These are phyloP conservation scores for Salpingoeca rosetta DNA, from an alignment of 78 protist species.

Conservation along the genomic window DNA sequence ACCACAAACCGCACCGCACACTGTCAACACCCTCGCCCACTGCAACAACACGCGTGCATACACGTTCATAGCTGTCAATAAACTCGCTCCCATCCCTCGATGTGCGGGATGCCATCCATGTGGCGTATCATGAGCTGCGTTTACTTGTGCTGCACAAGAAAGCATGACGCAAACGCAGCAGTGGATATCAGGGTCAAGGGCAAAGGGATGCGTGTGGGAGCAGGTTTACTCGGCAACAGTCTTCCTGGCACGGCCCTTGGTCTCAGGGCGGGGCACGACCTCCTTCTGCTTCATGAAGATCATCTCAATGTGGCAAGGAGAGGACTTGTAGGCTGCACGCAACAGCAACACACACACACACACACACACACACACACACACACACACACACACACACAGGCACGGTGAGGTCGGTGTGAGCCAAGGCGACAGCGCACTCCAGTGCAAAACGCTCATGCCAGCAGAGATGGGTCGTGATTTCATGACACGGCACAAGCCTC, in stretches of 20 bases:
- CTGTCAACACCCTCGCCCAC: too few species aligned
- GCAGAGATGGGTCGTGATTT: neutral
- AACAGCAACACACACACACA: too few species aligned
- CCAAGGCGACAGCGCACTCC: neutral
- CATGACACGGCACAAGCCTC: neutral
- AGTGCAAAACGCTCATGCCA: neutral
- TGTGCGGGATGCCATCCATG: too few species aligned
- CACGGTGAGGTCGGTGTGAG: neutral
- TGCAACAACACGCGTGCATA: neutral
- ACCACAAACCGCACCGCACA: too few species aligned
- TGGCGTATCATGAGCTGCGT: too few species aligned
- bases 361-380: neutral
- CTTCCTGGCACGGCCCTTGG: neutral
- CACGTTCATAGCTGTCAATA: neutral
- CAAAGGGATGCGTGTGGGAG: neutral
- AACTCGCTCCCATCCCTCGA: too few species aligned
- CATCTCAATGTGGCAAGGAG: slow-evolving; percentile 87
- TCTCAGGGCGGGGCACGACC: slow-evolving; percentile 45
- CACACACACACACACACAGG: neutral
- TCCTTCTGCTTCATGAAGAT: slow-evolving; percentile 43
- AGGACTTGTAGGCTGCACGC: slow-evolving; percentile 61
- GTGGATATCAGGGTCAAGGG: neutral
- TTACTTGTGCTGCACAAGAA: too few species aligned
- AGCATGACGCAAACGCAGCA: too few species aligned
- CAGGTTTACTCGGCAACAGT: neutral